A percentile compares a stretch with the other conserved stretches of the same genome.
These are phyloP conservation scores for Kodamaea sagamina DNA, from an alignment of 805 yeast species.

Conservation along the genomic window DNA sequence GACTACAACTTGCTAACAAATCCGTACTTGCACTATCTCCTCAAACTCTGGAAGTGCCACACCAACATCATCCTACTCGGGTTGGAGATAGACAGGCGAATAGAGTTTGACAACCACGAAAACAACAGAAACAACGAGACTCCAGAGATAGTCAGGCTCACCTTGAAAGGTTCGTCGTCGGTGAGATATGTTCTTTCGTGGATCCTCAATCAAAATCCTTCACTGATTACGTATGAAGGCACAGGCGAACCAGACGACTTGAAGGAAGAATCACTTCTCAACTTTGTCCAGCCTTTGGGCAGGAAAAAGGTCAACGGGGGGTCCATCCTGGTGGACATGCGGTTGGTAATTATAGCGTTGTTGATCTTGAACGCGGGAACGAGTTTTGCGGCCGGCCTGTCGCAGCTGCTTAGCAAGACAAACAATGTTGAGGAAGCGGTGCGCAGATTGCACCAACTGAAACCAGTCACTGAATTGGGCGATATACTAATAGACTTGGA, in stretches of 20 bases:
- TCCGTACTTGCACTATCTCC: slow-evolving; percentile 61
- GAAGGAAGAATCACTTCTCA: slow-evolving; percentile 55
- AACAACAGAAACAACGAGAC: slow-evolving; percentile 27
- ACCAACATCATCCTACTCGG: slow-evolving; percentile 62
- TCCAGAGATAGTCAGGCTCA: slow-evolving; percentile 34
- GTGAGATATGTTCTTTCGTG: slow-evolving; percentile 63
- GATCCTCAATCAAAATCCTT: slow-evolving; percentile 51
- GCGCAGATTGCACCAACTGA: slow-evolving; percentile 23
- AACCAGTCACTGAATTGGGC: slow-evolving; percentile 44
- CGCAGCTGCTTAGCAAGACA: background rate
- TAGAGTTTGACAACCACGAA: slow-evolving; percentile 33
- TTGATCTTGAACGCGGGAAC: slow-evolving; percentile 30
- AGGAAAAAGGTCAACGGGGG: slow-evolving; percentile 59
- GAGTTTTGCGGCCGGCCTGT: slow-evolving; percentile 13
- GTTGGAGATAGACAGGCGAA: slow-evolving; percentile 49
- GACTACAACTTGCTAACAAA: slow-evolving; percentile 49
- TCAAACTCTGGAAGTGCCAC: slow-evolving; percentile 66
- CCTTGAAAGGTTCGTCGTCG: slow-evolving; percentile 62
- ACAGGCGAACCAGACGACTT: slow-evolving; percentile 46
- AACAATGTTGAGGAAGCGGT: slow-evolving; percentile 12
- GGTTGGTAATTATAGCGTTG: slow-evolving; percentile 59
- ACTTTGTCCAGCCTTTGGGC: slow-evolving; percentile 68
- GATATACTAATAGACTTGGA: slow-evolving; percentile 57
- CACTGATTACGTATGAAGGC: slow-evolving; percentile 19
- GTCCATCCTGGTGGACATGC: slow-evolving; percentile 56